Evolutionary conservation across 306 rosid species (phyloP).

Genomic region (Cucumis hystrix): DNA sequence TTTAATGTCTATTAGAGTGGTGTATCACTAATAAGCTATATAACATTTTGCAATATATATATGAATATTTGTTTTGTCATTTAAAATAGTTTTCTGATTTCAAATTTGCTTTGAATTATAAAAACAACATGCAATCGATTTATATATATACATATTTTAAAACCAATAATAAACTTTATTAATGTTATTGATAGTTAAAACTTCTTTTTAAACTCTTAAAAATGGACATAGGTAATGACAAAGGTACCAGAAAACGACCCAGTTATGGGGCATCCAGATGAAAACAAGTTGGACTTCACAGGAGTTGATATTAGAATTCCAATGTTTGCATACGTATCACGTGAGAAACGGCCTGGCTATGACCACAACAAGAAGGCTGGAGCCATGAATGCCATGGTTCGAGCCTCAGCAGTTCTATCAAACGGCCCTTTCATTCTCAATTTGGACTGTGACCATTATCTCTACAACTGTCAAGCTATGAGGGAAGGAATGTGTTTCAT

Average conservation of each 20-base stretch:
- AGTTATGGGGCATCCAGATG: conserved; percentile 45
- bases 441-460: conserved; percentile 70
- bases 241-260: conserved; percentile 60
- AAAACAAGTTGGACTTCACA: conserved; percentile 53
- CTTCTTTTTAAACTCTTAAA: neutral
- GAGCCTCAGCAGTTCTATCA: conserved; percentile 72
- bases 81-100: too few species aligned
- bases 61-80: too few species aligned
- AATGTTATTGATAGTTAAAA: too few species aligned
- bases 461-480: conserved; percentile 48
- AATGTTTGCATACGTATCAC: conserved; percentile 74
- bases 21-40: too few species aligned
- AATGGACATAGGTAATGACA: conserved; percentile 37
- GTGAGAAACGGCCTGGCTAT: conserved; percentile 70
- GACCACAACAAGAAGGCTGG: conserved; percentile 92
- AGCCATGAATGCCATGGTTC: conserved; percentile 84
- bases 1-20: too few species aligned
- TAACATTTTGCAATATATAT: too few species aligned
- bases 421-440: conserved; percentile 77
- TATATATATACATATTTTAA: too few species aligned
- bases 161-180: too few species aligned
- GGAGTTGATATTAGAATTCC: conserved; percentile 68
- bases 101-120: too few species aligned
- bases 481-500: conserved; percentile 81
- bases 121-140: too few species aligned